Percentiles rank a stretch among this genome's conserved stretches.
phyloP scores from a whole-genome alignment of 768 basidiomycete species.

The Tricholoma bakamatsutake region DNA sequence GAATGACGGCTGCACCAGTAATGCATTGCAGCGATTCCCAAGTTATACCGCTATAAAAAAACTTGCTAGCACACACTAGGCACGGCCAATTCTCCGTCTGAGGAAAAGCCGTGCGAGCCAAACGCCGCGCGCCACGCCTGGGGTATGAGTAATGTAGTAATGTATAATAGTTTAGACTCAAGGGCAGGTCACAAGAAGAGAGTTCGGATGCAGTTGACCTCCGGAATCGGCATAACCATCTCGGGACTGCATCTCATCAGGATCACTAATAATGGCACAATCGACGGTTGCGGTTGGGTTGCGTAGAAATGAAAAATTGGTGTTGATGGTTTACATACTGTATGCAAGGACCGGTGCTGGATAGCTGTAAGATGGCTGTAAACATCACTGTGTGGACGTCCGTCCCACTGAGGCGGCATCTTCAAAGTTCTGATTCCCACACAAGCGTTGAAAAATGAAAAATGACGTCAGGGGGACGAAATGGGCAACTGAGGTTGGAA shows the following conservation, averaged over 20 bases:
- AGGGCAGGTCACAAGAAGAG: too few relatives aligned
- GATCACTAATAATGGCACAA: not conserved
- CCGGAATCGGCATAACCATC: not conserved
- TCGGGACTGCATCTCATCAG: not conserved
- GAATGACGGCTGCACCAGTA: not conserved
- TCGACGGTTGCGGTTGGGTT: not conserved
- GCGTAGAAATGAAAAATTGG: not conserved
- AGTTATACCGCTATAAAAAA: too few relatives aligned
- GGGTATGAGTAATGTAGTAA: too few relatives aligned
- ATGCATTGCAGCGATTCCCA: too few relatives aligned
- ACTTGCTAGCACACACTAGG: too few relatives aligned
- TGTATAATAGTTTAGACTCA: too few relatives aligned
- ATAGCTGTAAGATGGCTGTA: not conserved
- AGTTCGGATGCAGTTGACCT: not conserved
- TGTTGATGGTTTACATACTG: too few relatives aligned
- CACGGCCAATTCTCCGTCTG: too few relatives aligned
- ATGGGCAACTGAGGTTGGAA: not conserved
- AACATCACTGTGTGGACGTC: too few relatives aligned
- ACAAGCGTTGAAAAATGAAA: not conserved
- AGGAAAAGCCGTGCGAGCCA: too few relatives aligned
- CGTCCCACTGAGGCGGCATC: too few relatives aligned
- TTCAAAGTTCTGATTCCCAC: not conserved
- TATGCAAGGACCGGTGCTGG: not conserved
- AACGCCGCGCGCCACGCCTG: too few relatives aligned
- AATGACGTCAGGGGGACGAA: constrained; percentile 7